Evolutionary conservation across 805 yeast species (phyloP), one percentile per base, ranked within the genome.

Genomic region (Candida loeiensis): DNA sequence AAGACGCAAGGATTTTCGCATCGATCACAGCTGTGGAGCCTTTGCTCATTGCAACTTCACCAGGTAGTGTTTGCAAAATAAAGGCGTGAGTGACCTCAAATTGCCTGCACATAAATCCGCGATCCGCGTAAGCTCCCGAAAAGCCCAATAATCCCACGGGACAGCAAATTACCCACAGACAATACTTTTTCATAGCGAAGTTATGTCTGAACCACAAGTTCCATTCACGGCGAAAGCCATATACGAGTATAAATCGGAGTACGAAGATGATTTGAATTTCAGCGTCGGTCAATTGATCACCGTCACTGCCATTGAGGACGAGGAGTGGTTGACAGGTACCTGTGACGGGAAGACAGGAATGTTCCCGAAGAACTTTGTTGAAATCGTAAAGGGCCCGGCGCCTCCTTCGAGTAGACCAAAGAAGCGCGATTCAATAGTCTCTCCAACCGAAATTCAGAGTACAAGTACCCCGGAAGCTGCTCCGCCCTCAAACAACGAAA

Each of bases 351-450:
- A 64, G 33, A 61, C 75, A 15, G 99, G 99, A 6, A 81, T 90
- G 66, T 93, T 93, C 53, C 99, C 99, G 3, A 78, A 76, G 56
- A 80, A 79, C 54, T 91, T 87, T 65, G 98, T 91, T 4, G 77
- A 77, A 36, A 40, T 46, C 16, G 16, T 47, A n/a, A 35, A 33
- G 14, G 42, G 34, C 13, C 34, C 42, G n/a, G 36, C 36, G 9
- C 40, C 40, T 8, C 20, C 37, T 13, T 17, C 38, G 4, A 34
- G 25, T 26, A 27, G 42, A 20, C 42, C 42, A 1, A 25, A 24
- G 34, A 28, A 27, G 37, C 37, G 21, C 14, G 27, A 36, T 31
- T 19, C 31, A 15, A 16, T 29, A 5, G 27, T 34, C 16, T 17
- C 18, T 8, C 33, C 28, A 14, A 18, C 14, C 13, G 31, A 27